A percentile compares a stretch with the other conserved stretches of the same genome.
Conservation (phyloP, 495 filamentous ascomycete species). For the Stereocaulon alpinum region DNA sequence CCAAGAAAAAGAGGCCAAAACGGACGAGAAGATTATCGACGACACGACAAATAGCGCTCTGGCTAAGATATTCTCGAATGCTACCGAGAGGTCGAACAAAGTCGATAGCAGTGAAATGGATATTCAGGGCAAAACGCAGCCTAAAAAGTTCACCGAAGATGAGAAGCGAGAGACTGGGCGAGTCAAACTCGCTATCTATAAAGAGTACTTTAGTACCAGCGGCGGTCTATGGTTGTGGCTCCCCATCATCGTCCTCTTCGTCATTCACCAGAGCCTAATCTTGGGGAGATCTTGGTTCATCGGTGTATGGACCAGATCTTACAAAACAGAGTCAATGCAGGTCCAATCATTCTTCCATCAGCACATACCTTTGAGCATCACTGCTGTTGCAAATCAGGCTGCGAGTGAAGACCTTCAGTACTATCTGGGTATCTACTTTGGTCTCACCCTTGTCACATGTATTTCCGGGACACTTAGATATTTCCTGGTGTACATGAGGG, state of each 20-base stretch:
- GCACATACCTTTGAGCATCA: not conserved
- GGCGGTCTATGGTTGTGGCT: constrained; percentile 57
- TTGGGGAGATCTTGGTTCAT: constrained; percentile 58
- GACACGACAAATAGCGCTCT: constrained; percentile 30
- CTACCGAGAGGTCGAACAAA: constrained; percentile 16
- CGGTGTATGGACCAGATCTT: constrained; percentile 51
- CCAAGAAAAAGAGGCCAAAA: constrained; percentile 18
- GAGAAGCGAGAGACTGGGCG: constrained; percentile 58
- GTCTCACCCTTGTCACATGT: constrained; percentile 45
- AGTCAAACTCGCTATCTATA: constrained; percentile 53
- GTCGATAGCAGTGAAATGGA: constrained; percentile 19
- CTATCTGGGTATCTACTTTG: constrained; percentile 60
- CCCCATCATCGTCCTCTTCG: constrained; percentile 42
- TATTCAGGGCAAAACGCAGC: constrained; percentile 23
- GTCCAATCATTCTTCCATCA: not conserved
- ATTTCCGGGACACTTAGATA: constrained; percentile 48
- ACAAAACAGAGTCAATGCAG: constrained; percentile 9
- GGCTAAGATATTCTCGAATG: constrained; percentile 33
- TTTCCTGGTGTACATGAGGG: constrained; percentile 46
- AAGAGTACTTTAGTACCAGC: constrained; percentile 51
- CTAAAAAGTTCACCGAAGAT: constrained; percentile 65
- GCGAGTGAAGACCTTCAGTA: constrained; percentile 33
- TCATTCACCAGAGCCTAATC: constrained; percentile 38
- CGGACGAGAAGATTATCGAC: constrained; percentile 23
- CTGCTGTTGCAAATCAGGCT: not conserved